Percentiles rank a stretch among this genome's conserved stretches.
These are phyloP conservation scores for Hanseniaspora clermontiae DNA, from an alignment of 805 yeast species.

Conservation along the genomic window DNA sequence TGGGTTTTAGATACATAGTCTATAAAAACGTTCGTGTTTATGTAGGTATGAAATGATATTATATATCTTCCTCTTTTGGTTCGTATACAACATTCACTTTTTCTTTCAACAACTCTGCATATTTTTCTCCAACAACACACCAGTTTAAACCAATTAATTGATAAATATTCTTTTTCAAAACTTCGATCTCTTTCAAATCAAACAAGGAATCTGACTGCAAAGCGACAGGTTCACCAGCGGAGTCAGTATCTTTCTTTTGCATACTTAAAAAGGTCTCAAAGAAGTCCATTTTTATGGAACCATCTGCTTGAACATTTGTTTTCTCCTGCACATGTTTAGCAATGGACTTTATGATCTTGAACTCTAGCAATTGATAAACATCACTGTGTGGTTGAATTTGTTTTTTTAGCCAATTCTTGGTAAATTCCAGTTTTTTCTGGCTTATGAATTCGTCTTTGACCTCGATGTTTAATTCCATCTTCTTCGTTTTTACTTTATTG, in stretches of 20 bases:
- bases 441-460: slow-evolving; percentile 17
- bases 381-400: slow-evolving; percentile 76
- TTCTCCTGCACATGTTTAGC: slow-evolving; percentile 9
- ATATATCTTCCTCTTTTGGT: background rate
- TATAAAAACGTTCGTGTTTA: too few relatives aligned
- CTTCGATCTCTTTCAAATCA: slow-evolving; percentile 41
- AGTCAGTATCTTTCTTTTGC: slow-evolving; percentile 19
- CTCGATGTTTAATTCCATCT: slow-evolving; percentile 15
- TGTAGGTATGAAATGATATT: background rate
- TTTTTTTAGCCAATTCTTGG: slow-evolving; percentile 66
- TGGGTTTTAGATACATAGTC: too few relatives aligned
- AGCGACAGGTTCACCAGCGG: background rate
- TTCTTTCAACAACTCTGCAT: slow-evolving; percentile 33
- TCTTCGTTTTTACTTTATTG: slow-evolving; percentile 24
- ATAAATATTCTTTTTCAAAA: slow-evolving; percentile 46
- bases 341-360: slow-evolving; percentile 30
- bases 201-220: slow-evolving; percentile 4
- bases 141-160: slow-evolving; percentile 67
- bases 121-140: slow-evolving; percentile 68
- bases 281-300: background rate
- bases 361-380: slow-evolving; percentile 65
- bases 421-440: slow-evolving; percentile 35
- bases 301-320: slow-evolving; percentile 5
- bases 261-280: slow-evolving; percentile 7
- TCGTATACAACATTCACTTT: slow-evolving; percentile 13